Conservation (phyloP, 805 yeast genomes). For the Huiozyma sinensis region DNA sequence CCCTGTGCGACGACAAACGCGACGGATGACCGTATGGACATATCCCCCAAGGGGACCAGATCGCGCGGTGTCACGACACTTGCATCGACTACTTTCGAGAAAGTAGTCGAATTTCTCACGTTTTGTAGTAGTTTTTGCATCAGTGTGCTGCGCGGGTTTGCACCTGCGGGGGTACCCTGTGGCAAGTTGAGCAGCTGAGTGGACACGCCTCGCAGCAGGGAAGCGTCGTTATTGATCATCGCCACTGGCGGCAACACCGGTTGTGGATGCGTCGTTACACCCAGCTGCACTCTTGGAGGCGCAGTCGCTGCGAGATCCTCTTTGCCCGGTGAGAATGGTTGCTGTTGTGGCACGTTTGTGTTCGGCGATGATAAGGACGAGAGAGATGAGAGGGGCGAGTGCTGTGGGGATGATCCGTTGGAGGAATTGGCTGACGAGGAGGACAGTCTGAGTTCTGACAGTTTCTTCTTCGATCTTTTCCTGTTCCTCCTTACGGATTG, state of each 20-base stretch:
- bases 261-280: no score
- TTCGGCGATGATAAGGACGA: constrained; percentile 2
- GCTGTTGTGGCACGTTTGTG: constrained; percentile 26
- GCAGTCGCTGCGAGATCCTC: no score
- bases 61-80: constrained; percentile 10
- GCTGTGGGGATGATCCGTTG: neutral
- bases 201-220: no score
- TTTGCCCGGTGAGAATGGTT: neutral
- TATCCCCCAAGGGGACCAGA: constrained; percentile 46
- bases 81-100: constrained; percentile 27
- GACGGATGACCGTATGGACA: constrained; percentile 43
- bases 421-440: neutral
- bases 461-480: constrained; percentile 46
- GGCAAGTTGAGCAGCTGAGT: no score
- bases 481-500: constrained; percentile 89
- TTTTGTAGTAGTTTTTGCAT: neutral
- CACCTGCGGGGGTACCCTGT: no score
- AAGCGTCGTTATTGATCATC: no score
- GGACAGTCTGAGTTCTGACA: neutral
- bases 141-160: no score
- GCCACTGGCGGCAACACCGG: no score
- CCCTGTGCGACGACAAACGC: constrained; percentile 47
- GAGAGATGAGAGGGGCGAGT: neutral
- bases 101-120: constrained; percentile 50
- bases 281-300: no score